phyloP scores from a whole-genome alignment of 2,329 filamentous ascomycete genomes.

The Emergomyces africanus region DNA sequence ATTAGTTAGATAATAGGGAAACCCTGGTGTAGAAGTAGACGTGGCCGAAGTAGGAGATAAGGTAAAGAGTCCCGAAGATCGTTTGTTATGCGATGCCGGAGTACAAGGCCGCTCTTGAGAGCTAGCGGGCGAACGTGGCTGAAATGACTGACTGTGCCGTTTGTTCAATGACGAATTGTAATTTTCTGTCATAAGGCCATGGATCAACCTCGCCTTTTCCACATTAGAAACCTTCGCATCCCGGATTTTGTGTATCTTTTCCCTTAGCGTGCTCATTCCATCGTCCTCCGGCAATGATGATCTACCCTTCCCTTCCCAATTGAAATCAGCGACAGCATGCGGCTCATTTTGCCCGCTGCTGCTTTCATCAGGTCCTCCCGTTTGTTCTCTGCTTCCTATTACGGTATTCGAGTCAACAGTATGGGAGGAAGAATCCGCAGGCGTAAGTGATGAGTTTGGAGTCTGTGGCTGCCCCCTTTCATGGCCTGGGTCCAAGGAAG shows the following conservation, averaged over 20 bases:
- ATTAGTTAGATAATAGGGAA: conserved; percentile 28
- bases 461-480: background rate
- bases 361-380: background rate
- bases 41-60: conserved; percentile 16
- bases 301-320: conserved; percentile 12
- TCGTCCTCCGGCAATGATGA: conserved; percentile 57
- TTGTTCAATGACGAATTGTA: conserved; percentile 40
- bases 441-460: background rate
- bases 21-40: conserved; percentile 18
- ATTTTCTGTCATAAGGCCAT: conserved; percentile 55
- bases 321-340: background rate
- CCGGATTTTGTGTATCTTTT: conserved; percentile 57
- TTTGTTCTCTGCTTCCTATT: background rate
- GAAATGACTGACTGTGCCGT: conserved; percentile 13
- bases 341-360: background rate
- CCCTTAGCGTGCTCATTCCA: conserved; percentile 57
- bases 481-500: background rate
- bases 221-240: conserved; percentile 42
- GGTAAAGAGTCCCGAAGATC: conserved; percentile 17
- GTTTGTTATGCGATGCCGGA: conserved; percentile 20
- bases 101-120: conserved; percentile 18
- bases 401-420: background rate
- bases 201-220: conserved; percentile 61
- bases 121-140: conserved; percentile 16
- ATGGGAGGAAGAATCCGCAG: background rate